Percentiles rank a stretch among this genome's conserved stretches.
phyloP scores from a whole-genome alignment of 139 green algal species.

The Chlorella sp. region DNA sequence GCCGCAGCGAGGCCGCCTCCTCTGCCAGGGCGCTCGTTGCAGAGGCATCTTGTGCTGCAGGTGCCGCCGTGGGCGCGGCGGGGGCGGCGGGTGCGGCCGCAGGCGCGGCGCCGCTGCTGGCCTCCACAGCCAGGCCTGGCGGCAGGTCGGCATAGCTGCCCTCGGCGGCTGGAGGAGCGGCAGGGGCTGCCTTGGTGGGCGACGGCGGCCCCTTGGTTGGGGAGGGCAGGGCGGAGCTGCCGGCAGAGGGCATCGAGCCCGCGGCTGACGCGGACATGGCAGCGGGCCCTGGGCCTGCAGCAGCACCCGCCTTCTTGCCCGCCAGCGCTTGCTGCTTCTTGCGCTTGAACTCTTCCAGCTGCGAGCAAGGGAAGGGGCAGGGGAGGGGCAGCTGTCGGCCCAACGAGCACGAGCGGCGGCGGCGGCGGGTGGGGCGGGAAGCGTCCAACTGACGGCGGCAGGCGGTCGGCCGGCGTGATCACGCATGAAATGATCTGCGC shows the following conservation, averaged over 20 bases:
- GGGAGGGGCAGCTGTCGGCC: too few relatives aligned
- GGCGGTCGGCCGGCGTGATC: too few relatives aligned
- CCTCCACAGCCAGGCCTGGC: background rate
- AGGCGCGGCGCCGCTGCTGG: background rate
- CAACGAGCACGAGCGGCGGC: too few relatives aligned
- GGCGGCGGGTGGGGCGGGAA: background rate
- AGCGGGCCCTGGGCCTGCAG: too few relatives aligned
- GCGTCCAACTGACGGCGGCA: too few relatives aligned
- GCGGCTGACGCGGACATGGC: too few relatives aligned
- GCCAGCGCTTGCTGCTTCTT: conserved; percentile 49
- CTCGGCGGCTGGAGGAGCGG: background rate
- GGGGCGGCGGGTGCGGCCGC: background rate
- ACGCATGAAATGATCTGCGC: too few relatives aligned
- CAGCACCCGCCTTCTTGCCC: conserved; percentile 19
- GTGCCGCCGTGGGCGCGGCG: background rate
- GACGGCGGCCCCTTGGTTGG: background rate
- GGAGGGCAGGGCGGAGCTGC: background rate
- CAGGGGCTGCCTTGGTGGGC: background rate
- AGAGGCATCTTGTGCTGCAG: background rate
- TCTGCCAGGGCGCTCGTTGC: background rate
- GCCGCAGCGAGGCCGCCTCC: conserved; percentile 23
- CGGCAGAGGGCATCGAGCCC: background rate
- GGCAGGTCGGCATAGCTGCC: background rate
- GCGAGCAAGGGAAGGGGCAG: background rate
- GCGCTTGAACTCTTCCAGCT: conserved; percentile 57